Evolutionary conservation across 305 asterid species (phyloP), one percentile per base, ranked within the genome.

Genomic region (Solanum hybrid): DNA sequence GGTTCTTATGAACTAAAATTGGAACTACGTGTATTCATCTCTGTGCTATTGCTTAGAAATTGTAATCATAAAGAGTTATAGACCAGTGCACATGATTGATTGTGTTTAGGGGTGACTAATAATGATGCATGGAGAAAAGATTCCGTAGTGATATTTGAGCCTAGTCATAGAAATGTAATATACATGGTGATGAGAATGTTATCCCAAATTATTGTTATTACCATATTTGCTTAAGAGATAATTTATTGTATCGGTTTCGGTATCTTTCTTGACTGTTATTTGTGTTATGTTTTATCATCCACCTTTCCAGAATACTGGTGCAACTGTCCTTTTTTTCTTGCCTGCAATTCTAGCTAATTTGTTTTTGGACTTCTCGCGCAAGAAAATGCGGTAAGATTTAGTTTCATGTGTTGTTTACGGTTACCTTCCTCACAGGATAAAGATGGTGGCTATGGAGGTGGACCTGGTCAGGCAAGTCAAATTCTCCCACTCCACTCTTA

Each of bases 381-480:
- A 31, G 12, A 84, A 84, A 51, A 51, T 51, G 75, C 22, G 1
- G 67, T 18, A 84, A 29, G 39, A 84, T 46, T 22, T 84, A 18
- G 31, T 51, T 90, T 85, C 87, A 24, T 18, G 33, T 81, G 81
- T 88, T 90, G 73, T 91, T 87, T 90, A 22, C 88, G 89, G 76
- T 91, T 90, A 18, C 90, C 90, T 46, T 90, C 67, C 71, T 83
- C 91, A 90, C 93, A 97, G 99, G 99, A 95, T 89, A 92, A 92
- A 83, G 92, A 96, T 90, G 99, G 99, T 92, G 99, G 99, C 89
- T 97, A 97, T 92, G 98, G 98, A 40, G 99, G 99, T 86, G 99
- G 99, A 94, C 99, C 99, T 67, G 98, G 98, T 88, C 99, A 97
- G 98, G 99, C 95, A 87, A 90, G 94, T 90, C 88, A 84, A 84